These are phyloP conservation scores for Nothophytophthora sp. DNA, from an alignment of 352 stramenopile species.

Conservation along the genomic window DNA sequence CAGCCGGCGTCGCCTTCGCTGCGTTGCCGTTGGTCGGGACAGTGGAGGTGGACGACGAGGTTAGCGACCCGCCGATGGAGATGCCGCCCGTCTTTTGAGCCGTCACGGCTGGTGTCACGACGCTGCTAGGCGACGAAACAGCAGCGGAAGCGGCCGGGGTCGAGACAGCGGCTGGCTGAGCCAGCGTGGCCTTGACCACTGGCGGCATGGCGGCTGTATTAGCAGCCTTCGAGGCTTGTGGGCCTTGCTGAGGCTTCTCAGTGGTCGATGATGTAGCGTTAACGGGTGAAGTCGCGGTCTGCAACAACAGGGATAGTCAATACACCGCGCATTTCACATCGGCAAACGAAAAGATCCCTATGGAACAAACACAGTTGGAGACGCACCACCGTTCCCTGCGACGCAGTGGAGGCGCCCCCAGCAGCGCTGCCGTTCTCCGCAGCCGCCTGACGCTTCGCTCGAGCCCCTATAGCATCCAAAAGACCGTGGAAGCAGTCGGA, in stretches of 20 bases:
- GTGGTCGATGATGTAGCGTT: too few relatives aligned
- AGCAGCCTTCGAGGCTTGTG: not conserved
- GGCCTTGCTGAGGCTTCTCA: not conserved
- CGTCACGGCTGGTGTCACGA: slow-evolving; percentile 1
- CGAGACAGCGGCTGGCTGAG: not conserved
- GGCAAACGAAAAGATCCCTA: too few relatives aligned
- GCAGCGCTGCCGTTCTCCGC: not conserved
- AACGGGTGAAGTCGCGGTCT: too few relatives aligned
- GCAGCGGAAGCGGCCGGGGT: not conserved
- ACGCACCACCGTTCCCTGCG: slow-evolving; percentile 13
- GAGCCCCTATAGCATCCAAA: slow-evolving; percentile 15
- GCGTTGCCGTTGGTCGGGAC: not conserved
- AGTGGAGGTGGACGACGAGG: not conserved
- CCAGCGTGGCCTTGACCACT: not conserved
- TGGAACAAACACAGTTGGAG: too few relatives aligned
- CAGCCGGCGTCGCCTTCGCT: slow-evolving; percentile 14
- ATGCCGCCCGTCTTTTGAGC: slow-evolving; percentile 19
- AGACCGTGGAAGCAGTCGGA: slow-evolving; percentile 4
- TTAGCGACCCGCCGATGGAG: slow-evolving; percentile 20
- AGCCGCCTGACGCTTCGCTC: slow-evolving; percentile 25
- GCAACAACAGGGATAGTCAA: too few relatives aligned
- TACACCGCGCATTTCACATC: too few relatives aligned
- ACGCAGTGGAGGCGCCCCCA: not conserved
- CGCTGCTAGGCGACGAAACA: not conserved
- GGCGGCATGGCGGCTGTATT: not conserved